Evolutionary conservation across 371 early-diverging fungal genomes (phyloP).

Genomic region (Apophysomyces trapeziformis): DNA sequence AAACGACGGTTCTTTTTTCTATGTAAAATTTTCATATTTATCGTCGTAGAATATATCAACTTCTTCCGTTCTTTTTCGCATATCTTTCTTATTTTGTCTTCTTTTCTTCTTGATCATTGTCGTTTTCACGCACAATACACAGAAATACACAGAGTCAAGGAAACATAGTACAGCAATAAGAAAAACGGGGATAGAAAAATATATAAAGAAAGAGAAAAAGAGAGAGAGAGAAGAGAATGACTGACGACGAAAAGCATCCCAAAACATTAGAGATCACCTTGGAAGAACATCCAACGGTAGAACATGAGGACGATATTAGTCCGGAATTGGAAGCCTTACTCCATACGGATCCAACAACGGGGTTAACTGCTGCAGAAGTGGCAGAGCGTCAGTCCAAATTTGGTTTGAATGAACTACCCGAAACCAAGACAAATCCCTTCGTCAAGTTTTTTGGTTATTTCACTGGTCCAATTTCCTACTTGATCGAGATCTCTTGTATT

Average conservation of each 20-base stretch:
- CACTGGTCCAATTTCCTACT: slow-evolving; percentile 82
- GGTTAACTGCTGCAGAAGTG: slow-evolving; percentile 62
- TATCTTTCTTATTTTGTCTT: neutral
- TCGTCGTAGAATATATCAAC: neutral
- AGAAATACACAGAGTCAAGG: too few species aligned
- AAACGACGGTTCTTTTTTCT: slow-evolving; percentile 9
- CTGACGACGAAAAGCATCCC: slow-evolving; percentile 19
- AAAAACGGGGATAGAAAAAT: too few species aligned
- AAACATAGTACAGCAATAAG: too few species aligned
- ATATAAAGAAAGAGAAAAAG: too few species aligned
- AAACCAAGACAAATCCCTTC: slow-evolving; percentile 78
- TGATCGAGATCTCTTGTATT: slow-evolving; percentile 79
- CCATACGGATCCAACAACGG: slow-evolving; percentile 67
- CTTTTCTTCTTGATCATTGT: neutral
- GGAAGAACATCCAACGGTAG: slow-evolving; percentile 39
- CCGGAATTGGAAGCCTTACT: slow-evolving; percentile 73
- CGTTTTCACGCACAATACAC: neutral
- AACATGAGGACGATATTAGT: slow-evolving; percentile 64
- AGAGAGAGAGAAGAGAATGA: neutral
- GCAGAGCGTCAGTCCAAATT: slow-evolving; percentile 60
- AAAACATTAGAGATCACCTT: slow-evolving; percentile 24
- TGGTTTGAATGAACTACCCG: slow-evolving; percentile 76
- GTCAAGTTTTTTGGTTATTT: slow-evolving; percentile 91
- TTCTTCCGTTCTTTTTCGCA: neutral
- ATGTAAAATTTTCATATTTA: neutral